phyloP scores from a whole-genome alignment of 1,284 basidiomycete genomes.

The Microbotryomycetes sp. region DNA sequence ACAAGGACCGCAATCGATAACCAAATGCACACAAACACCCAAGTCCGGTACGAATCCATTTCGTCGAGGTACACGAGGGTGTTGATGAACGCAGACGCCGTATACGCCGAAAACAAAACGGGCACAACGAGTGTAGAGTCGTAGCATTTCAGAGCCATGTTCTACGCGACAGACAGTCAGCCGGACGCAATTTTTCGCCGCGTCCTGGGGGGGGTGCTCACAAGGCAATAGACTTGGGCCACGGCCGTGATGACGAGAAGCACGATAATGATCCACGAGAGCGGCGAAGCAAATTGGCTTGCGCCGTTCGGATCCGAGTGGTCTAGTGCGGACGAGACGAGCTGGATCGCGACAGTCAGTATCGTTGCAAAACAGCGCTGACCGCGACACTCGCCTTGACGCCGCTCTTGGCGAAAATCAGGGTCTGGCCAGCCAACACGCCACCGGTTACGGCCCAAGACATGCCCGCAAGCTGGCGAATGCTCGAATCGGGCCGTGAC shows the following conservation, averaged over 20 bases:
- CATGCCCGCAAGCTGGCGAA: slow-evolving; percentile 82
- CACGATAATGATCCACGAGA: slow-evolving; percentile 74
- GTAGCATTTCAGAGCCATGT: slow-evolving; percentile 28
- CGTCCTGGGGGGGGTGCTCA: too few species aligned
- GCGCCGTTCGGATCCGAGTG: slow-evolving; percentile 18
- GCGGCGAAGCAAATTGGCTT: slow-evolving; percentile 59
- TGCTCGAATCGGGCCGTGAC: slow-evolving; percentile 66
- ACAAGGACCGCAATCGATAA: slow-evolving; percentile 75
- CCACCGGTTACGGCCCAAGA: slow-evolving; percentile 88
- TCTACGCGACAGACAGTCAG: too few species aligned
- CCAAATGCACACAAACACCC: slow-evolving; percentile 73
- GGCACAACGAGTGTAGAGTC: slow-evolving; percentile 64
- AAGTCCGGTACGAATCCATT: slow-evolving; percentile 55
- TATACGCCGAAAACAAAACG: slow-evolving; percentile 32
- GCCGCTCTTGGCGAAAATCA: slow-evolving; percentile 80
- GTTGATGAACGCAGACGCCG: slow-evolving; percentile 51
- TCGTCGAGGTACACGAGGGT: slow-evolving; percentile 47
- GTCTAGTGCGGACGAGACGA: slow-evolving; percentile 25
- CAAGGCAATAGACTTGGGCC: slow-evolving; percentile 64
- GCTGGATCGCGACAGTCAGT: slow-evolving; percentile 9
- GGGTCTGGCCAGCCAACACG: slow-evolving; percentile 72
- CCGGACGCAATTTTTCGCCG: too few species aligned
- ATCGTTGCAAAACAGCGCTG: slow-evolving; percentile 7
- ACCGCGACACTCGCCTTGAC: slow-evolving; percentile 26
- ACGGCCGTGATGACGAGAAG: slow-evolving; percentile 71